phyloP scores from a whole-genome alignment of 768 basidiomycete genomes.

The Rhizopogon vulgaris region DNA sequence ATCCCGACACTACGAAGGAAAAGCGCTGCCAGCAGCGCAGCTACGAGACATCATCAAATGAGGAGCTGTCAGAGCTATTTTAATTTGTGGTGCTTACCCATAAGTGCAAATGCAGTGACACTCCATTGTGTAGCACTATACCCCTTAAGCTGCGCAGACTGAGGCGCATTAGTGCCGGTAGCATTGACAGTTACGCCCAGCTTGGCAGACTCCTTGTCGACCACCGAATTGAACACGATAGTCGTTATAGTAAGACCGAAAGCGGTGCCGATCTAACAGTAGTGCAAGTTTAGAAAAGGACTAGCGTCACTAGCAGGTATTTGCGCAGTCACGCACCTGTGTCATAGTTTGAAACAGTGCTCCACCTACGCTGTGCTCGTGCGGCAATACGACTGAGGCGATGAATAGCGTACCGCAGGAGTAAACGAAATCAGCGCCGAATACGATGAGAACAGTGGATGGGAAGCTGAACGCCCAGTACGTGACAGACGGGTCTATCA shows the following conservation, averaged over 20 bases:
- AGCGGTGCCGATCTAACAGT: constrained; percentile 54
- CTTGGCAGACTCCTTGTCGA: constrained; percentile 24
- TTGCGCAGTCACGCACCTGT: constrained; percentile 36
- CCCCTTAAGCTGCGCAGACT: constrained; percentile 37
- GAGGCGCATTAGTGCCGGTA: constrained; percentile 24
- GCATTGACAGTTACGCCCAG: constrained; percentile 27
- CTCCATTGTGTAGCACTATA: constrained; percentile 67
- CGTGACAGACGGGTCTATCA: constrained; percentile 47
- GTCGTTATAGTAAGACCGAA: constrained; percentile 69
- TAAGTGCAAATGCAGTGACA: constrained; percentile 51
- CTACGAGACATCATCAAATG: constrained; percentile 10
- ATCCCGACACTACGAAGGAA: constrained; percentile 37
- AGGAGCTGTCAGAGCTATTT: background rate
- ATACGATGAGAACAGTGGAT: constrained; percentile 53
- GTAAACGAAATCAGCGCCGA: constrained; percentile 77
- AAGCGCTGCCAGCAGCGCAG: constrained; percentile 25
- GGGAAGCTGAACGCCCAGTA: constrained; percentile 81
- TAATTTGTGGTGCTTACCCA: constrained; percentile 34
- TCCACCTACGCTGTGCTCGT: constrained; percentile 73
- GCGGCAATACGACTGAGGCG: constrained; percentile 55
- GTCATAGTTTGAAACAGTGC: constrained; percentile 77
- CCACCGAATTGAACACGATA: constrained; percentile 60
- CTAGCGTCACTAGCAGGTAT: background rate
- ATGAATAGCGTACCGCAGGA: constrained; percentile 69
- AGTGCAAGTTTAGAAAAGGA: background rate